These are phyloP conservation scores for Malus hybrid DNA, from an alignment of 331 rosid genomes.

Conservation along the genomic window DNA sequence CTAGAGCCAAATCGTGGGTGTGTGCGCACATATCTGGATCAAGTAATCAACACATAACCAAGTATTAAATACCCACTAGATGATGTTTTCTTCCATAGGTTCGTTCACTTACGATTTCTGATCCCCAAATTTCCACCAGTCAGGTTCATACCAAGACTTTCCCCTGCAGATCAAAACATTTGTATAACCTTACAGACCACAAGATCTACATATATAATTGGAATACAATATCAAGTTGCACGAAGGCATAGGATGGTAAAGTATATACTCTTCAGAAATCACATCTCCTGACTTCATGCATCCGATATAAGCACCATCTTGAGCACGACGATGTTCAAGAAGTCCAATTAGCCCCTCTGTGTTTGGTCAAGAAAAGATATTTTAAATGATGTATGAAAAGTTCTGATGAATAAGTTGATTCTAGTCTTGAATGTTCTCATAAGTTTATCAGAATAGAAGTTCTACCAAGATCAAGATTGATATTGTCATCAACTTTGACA, in stretches of 20 bases:
- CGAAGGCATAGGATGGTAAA: conserved; percentile 16
- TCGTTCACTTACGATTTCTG: conserved; percentile 74
- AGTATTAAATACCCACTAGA: neutral
- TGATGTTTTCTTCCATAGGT: conserved; percentile 5
- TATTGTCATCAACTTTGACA: conserved; percentile 83
- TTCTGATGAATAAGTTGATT: neutral
- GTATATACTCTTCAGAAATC: conserved; percentile 74
- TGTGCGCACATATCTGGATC: neutral
- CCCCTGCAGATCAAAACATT: conserved; percentile 49
- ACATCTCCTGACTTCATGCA: conserved; percentile 99
- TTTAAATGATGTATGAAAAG: conserved; percentile 14
- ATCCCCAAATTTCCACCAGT: conserved; percentile 81
- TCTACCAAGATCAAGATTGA: conserved; percentile 81
- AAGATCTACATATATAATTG: neutral
- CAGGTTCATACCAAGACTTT: conserved; percentile 92
- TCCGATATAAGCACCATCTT: conserved; percentile 81
- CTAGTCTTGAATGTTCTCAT: neutral
- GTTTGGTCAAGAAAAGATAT: conserved; percentile 21
- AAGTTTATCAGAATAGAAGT: neutral
- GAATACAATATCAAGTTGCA: conserved; percentile 5
- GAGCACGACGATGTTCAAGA: conserved; percentile 87
- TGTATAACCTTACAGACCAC: neutral
- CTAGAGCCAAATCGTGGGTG: neutral
- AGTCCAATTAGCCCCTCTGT: conserved; percentile 87
- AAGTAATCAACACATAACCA: neutral